Base-by-base conservation (phyloP, 805 yeast genomes). In the Starmerella stigmatis region DNA sequence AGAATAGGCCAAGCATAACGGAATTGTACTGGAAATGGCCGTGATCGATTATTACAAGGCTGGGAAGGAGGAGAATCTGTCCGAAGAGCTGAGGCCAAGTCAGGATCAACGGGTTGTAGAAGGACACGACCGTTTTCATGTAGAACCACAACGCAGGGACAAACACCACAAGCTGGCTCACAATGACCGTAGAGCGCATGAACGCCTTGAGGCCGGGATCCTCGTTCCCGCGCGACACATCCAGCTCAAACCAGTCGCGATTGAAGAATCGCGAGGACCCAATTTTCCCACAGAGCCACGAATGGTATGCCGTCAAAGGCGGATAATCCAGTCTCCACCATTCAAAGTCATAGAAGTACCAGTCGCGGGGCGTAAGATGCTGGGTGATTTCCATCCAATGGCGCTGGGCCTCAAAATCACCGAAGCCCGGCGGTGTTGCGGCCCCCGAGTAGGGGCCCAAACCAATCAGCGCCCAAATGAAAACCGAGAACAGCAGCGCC, bases 311-410 rank as follows among this genome's bases (percentile, higher is more conserved):
- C 0, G 98, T 89, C 50, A 92, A 67, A 6, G 97, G 97, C 0
- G 99, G 99, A 62, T 92, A 92, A 63, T 92, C 98, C 28, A 92
- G 69, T 1, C 97, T 96, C 97, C 98, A 92, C 66, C 89, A 86
- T 54, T 78, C 77, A 36, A 86, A 69, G 60, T 92, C 96, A 62
- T 78, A 86, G 66, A 73, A 83, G 60, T 92, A 92, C 98, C 98
- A 92, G 50, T 81, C 55, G 0, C 66, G 62, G 1, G 85, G 63
- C 0, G 95, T 92, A 40, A 88, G 61, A 54, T 78, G 76, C 31
- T 71, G 76, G 0, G 97, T 89, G 43, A 89, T 69, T 61, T 92
- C 98, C 75, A 92, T 72, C 98, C 98, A 92, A 62, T 89, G 98
- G 53, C 98, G 74, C 62, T 92, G 98, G 0, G 97, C 97, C 62